Conservation (phyloP, 2,329 filamentous ascomycete species). For the Sclerotiophoma versabilis region DNA sequence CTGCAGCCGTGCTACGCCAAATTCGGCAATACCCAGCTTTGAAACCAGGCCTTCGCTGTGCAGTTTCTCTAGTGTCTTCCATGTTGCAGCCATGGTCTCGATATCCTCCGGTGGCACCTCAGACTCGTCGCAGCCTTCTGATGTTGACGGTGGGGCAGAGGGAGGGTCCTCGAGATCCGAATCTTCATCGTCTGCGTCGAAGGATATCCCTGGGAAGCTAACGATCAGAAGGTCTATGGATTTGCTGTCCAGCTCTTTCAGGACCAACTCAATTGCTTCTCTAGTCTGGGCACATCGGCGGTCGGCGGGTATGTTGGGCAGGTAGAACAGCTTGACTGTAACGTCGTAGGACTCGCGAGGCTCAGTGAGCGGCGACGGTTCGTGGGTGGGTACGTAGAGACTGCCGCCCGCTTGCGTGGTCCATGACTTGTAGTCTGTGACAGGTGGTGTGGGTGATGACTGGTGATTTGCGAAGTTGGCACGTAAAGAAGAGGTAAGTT, state of each 20-base stretch:
- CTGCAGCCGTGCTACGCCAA: constrained; percentile 82
- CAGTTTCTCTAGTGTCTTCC: constrained; percentile 73
- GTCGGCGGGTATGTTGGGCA: constrained; percentile 72
- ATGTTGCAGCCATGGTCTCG: constrained; percentile 71
- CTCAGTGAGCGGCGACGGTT: constrained; percentile 75
- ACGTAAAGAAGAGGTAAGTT: constrained; percentile 86
- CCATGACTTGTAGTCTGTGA: constrained; percentile 65
- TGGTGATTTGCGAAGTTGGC: constrained; percentile 81
- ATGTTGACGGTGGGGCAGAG: constrained; percentile 30
- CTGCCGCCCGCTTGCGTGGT: constrained; percentile 62
- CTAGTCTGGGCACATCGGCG: constrained; percentile 73
- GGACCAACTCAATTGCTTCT: constrained; percentile 81
- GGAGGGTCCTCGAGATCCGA: constrained; percentile 64
- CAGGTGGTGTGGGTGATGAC: constrained; percentile 58
- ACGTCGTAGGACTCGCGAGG: constrained; percentile 89
- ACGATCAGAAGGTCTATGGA: constrained; percentile 88
- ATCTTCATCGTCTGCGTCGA: constrained; percentile 90
- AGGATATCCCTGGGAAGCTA: constrained; percentile 91
- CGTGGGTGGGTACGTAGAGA: constrained; percentile 79
- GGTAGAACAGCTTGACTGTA: constrained; percentile 93
- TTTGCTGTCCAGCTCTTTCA: constrained; percentile 77
- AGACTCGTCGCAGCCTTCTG: constrained; percentile 47
- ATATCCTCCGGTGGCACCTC: constrained; percentile 60
- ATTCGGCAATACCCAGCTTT: constrained; percentile 86
- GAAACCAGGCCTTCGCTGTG: constrained; percentile 74